phyloP scores from a whole-genome alignment of 2,329 filamentous ascomycete species.

The Teratosphaeria nubilosa region DNA sequence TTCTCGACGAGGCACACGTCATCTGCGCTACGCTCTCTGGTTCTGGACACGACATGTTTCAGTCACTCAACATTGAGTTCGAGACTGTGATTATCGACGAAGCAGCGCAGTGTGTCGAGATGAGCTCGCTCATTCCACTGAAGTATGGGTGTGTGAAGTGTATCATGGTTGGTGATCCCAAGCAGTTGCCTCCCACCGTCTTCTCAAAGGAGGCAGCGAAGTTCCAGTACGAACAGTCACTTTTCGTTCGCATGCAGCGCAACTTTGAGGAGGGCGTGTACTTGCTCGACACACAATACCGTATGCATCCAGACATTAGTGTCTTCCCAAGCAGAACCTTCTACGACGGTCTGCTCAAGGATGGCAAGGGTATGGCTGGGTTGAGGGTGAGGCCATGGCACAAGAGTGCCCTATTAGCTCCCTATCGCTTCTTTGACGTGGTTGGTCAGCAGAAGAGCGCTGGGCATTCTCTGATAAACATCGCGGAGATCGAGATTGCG shows the following conservation, averaged over 20 bases:
- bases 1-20: constrained; percentile 82
- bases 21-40: constrained; percentile 92
- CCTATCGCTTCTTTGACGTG: constrained; percentile 96
- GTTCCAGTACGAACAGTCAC: constrained; percentile 92
- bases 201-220: constrained; percentile 84
- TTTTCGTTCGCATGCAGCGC: constrained; percentile 96
- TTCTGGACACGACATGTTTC: constrained; percentile 95
- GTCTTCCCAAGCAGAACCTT: constrained; percentile 82
- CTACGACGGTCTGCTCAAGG: constrained; percentile 77
- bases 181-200: constrained; percentile 91
- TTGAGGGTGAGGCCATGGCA: constrained; percentile 81
- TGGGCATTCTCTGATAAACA: constrained; percentile 87
- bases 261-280: constrained; percentile 84
- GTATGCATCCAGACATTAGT: constrained; percentile 98
- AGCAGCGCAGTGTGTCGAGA: constrained; percentile 93
- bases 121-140: constrained; percentile 89
- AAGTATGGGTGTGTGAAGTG: constrained; percentile 97
- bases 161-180: constrained; percentile 93
- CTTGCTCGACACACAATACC: constrained; percentile 93
- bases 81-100: constrained; percentile 98
- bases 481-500: constrained; percentile 76
- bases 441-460: constrained; percentile 75
- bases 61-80: constrained; percentile 86
- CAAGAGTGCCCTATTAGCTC: constrained; percentile 65
- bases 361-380: constrained; percentile 72